phyloP scores from a whole-genome alignment of 192 early-diverging fungal genomes.

The Umbelopsis isabellina region DNA sequence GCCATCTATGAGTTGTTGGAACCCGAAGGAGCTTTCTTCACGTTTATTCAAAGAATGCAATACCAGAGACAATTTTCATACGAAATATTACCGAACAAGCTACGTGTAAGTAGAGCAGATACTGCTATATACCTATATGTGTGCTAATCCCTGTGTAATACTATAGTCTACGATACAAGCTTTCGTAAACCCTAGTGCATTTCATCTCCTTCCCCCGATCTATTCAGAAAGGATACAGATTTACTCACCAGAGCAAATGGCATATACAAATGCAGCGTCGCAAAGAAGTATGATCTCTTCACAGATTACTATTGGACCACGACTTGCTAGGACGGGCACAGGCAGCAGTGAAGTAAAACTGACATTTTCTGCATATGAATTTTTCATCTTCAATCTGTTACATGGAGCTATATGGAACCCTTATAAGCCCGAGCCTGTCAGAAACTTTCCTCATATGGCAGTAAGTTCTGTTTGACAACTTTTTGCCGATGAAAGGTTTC shows the following conservation, averaged over 20 bases:
- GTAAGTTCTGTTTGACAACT: background rate
- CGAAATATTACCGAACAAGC: conserved; percentile 10
- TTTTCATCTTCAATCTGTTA: conserved; percentile 10
- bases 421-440: background rate
- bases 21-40: conserved; percentile 13
- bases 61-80: conserved; percentile 12
- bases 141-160: background rate
- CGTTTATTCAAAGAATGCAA: conserved; percentile 5
- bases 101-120: background rate
- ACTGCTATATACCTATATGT: background rate
- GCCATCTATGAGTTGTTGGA: conserved; percentile 1
- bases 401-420: conserved; percentile 16
- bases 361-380: conserved; percentile 7
- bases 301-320: background rate
- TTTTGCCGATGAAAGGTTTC: no score
- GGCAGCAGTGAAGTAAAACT: background rate
- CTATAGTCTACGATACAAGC: background rate
- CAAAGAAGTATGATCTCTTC: background rate
- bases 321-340: background rate
- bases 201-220: background rate
- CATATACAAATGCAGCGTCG: background rate
- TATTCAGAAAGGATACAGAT: conserved; percentile 6
- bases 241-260: conserved; percentile 7
- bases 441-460: background rate
- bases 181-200: conserved; percentile 12